Percentiles rank a stretch among this genome's conserved stretches.
phyloP scores from a whole-genome alignment of 2,329 filamentous ascomycete species.

The Claviceps spartinae region DNA sequence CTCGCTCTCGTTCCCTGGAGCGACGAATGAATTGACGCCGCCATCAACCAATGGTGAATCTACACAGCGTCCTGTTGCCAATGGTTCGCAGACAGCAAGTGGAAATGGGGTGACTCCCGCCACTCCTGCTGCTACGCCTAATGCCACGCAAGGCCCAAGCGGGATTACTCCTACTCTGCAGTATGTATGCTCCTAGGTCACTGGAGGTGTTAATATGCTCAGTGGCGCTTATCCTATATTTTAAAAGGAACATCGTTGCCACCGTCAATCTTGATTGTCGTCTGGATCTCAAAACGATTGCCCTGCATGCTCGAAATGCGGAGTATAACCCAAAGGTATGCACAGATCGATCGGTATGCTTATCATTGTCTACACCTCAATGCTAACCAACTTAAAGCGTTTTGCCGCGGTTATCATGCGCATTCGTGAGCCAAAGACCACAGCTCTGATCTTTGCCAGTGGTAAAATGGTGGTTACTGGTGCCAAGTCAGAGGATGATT shows the following conservation, averaged over 20 bases:
- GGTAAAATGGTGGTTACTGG: constrained; percentile 99
- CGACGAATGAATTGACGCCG: constrained; percentile 68
- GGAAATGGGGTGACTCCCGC: constrained; percentile 74
- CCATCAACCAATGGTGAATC: constrained; percentile 57
- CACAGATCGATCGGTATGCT: constrained; percentile 7
- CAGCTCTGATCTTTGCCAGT: constrained; percentile 90
- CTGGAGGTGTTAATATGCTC: constrained; percentile 16
- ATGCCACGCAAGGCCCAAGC: constrained; percentile 67
- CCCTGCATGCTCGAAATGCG: constrained; percentile 91
- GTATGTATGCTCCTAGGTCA: constrained; percentile 55
- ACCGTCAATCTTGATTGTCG: constrained; percentile 97
- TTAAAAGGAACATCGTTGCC: constrained; percentile 91
- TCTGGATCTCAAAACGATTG: constrained; percentile 96
- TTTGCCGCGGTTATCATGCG: constrained; percentile 99
- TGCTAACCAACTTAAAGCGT: constrained; percentile 46
- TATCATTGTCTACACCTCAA: neutral
- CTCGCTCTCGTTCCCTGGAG: constrained; percentile 83
- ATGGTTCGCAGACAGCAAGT: constrained; percentile 43
- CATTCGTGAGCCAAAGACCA: constrained; percentile 97
- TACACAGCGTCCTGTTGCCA: constrained; percentile 21
- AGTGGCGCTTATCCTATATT: constrained; percentile 38
- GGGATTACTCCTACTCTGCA: constrained; percentile 88
- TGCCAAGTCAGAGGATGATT: constrained; percentile 95
- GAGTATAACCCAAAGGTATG: constrained; percentile 96
- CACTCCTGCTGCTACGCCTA: constrained; percentile 86